Conservation (phyloP, 2,329 filamentous ascomycete species). For the Herpotrichia juniperi region DNA sequence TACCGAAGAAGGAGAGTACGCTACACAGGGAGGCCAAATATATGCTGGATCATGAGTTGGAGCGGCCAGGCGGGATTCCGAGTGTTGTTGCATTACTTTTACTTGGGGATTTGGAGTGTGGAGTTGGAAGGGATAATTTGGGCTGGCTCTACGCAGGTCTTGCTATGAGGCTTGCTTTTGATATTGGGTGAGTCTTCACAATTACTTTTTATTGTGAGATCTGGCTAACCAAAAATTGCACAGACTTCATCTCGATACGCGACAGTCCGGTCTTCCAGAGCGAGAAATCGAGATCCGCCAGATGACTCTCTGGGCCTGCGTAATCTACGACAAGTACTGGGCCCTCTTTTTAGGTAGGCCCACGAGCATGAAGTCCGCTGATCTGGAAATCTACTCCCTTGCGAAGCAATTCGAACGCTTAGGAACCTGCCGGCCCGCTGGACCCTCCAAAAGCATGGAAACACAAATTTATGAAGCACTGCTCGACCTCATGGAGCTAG, state of each 20-base stretch:
- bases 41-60: constrained; percentile 61
- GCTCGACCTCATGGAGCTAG: constrained; percentile 62
- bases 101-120: constrained; percentile 60
- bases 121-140: constrained; percentile 59
- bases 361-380: constrained; percentile 60
- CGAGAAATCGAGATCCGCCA: constrained; percentile 57
- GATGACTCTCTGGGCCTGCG: constrained; percentile 59
- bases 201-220: background rate
- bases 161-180: constrained; percentile 34
- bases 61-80: constrained; percentile 59
- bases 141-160: constrained; percentile 62
- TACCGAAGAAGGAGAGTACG: constrained; percentile 58
- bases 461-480: constrained; percentile 58
- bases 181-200: constrained; percentile 30
- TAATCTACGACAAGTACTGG: constrained; percentile 62
- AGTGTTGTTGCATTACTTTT: constrained; percentile 60
- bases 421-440: constrained; percentile 44
- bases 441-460: constrained; percentile 38
- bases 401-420: constrained; percentile 55
- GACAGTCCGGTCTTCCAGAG: constrained; percentile 51
- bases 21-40: constrained; percentile 61
- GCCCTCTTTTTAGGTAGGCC: constrained; percentile 61
- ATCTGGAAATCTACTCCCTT: constrained; percentile 56
- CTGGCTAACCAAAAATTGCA: constrained; percentile 14
- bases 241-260: constrained; percentile 57